Evolutionary conservation across 2,329 filamentous ascomycete genomes (phyloP).

Genomic region (Neonectria punicea): DNA sequence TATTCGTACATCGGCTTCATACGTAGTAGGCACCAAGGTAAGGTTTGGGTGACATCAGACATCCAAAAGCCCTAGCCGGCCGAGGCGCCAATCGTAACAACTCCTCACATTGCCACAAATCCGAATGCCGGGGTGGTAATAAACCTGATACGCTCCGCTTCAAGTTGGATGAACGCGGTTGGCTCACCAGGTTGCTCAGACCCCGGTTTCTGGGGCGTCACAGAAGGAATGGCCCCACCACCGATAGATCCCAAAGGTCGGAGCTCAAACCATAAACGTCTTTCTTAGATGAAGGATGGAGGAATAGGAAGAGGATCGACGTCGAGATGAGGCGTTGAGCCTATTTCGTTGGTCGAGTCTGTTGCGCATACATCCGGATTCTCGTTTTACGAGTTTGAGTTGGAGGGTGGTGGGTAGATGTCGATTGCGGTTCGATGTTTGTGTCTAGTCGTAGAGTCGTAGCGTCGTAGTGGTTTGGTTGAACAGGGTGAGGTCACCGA

Average conservation of each 20-base stretch:
- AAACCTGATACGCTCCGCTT: slow-evolving; percentile 9
- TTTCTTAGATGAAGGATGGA: slow-evolving; percentile 1
- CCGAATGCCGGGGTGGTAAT: not conserved
- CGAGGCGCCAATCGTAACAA: not conserved
- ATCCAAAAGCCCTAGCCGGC: not conserved
- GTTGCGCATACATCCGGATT: not conserved
- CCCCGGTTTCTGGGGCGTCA: slow-evolving; percentile 13
- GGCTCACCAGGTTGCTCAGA: slow-evolving; percentile 2
- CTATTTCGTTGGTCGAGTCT: not conserved
- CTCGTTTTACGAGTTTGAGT: not conserved
- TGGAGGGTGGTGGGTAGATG: slow-evolving; percentile 2
- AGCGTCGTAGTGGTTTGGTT: slow-evolving; percentile 31
- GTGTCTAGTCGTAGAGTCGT: slow-evolving; percentile 27
- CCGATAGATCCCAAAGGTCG: slow-evolving; percentile 7
- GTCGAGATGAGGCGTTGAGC: not conserved
- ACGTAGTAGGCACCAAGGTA: not conserved
- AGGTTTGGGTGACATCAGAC: not conserved
- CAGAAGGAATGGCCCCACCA: slow-evolving; percentile 17
- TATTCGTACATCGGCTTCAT: not conserved
- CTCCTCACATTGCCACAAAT: not conserved
- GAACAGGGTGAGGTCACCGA: not conserved
- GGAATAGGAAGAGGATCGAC: slow-evolving; percentile 1
- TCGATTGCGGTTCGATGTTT: not conserved
- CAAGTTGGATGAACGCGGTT: slow-evolving; percentile 11
- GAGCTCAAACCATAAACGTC: slow-evolving; percentile 9